Evolutionary conservation across 108 stramenopile species (phyloP), one percentile per base, ranked within the genome.

Genomic region (Pseudonitzschia pungens): DNA sequence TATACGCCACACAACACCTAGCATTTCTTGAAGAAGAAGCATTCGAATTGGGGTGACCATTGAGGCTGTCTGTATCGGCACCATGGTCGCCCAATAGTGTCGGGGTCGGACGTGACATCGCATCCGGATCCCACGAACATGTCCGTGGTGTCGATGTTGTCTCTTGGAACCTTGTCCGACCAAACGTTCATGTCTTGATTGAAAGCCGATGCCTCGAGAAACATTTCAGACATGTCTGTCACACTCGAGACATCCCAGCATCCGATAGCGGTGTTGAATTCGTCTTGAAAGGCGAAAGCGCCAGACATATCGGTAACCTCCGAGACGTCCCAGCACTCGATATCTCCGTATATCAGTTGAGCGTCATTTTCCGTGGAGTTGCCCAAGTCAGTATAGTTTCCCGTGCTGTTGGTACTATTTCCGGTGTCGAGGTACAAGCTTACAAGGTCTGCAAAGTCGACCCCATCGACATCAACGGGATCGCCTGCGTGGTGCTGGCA

Each of bases 101-200:
- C 60, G 29, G 60, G 60, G 40, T 62, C 60, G 29, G 9, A 31
- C 20, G 12, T 14, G 4, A 62, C 60, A 29, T 42, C 60, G 36
- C 60, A 62, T 40, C 32, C 29, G n/a, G 60, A 20, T 14, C 36
- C 33, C 11, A 40, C 40, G n/a, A 62, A 62, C 60, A 62, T 62
- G 29, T 40, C 4, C 31, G 60, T 62, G 12, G 60, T 62, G n/a
- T 21, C 40, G 20, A 62, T 62, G 40, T 62, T 62, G n/a, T 31
- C 40, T 55, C 54, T 55, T 16, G 60, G 60, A 5, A 62, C 60
- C 74, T 72, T 62, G 29, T 41, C 32, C 14, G 14, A 11, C 82
- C 82, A 84, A 22, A 33, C n/a, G n/a, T 66, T 50, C 53, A 85
- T 18, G 44, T 79, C 63, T 27, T 77, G 71, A 71, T 80, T 73